Evolutionary conservation across 768 basidiomycete species (phyloP), one percentile per base, ranked within the genome.

Genomic region (Auricularia sp.): DNA sequence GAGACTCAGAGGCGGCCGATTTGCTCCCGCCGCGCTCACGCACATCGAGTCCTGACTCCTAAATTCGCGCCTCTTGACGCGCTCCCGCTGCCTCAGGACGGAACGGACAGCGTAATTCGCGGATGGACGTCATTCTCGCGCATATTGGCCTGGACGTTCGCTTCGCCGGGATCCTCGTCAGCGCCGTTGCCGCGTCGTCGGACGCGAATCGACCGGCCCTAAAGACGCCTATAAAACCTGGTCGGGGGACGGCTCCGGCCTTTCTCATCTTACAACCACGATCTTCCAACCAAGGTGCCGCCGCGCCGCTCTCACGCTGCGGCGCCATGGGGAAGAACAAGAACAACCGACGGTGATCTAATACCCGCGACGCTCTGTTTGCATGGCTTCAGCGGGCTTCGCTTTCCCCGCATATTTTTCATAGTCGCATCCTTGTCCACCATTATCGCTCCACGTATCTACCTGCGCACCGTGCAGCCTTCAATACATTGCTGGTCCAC

Each of bases 181-280:
- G 7, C 11, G 56, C 18, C 47, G 47, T 18, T 3, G 2, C 29
- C 29, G 29, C 29, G 29, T 29, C 29, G 29, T 29, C 29, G 29
- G 29, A 29, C 47, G 47, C 47, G 47, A 18, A 51, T 51, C 18
- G 47, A 16, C 47, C 47, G 47, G 47, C 47, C 47, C 47, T 51
- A 51, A 51, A 51, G 47, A 5, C 18, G 18, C 3, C 21, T 16
- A 16, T 51, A 51, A 18, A 51, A 51, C 11, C 21, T 29, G 2
- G 29, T 29, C 29, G 29, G 21, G 6, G 47, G 8, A 16, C 47
- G 47, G 47, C 18, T 21, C 6, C 47, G 21, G 21, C 47, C 29
- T 29, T 59, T 34, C 24, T 59, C 56, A 59, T 59, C 56, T 59
- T 59, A 59, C 56, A 59, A 51, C 56, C 34, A 33, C 56, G 56